phyloP scores from a whole-genome alignment of 768 basidiomycete species.

The Suillus hirtellus region DNA sequence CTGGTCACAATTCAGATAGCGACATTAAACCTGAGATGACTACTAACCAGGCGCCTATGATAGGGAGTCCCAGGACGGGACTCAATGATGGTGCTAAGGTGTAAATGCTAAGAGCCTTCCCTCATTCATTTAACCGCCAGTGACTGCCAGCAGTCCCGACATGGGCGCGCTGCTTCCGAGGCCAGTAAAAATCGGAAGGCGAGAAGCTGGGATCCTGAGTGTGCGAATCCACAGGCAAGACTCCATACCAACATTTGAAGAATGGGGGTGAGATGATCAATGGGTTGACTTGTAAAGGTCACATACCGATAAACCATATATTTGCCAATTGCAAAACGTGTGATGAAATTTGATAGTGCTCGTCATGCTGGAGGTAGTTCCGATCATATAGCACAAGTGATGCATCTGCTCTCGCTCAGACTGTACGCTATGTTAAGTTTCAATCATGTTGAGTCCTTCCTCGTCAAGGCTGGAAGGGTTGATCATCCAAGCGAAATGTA shows the following conservation, averaged over 20 bases:
- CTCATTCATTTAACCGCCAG: constrained; percentile 52
- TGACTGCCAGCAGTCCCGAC: constrained; percentile 51
- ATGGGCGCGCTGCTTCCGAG: constrained; percentile 74
- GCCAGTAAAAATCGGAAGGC: constrained; percentile 70
- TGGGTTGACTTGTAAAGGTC: not conserved
- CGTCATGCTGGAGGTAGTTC: too few species aligned
- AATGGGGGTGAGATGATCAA: not conserved
- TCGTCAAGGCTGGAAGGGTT: too few species aligned
- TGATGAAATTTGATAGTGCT: constrained; percentile 15
- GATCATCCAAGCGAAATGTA: not conserved
- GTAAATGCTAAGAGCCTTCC: constrained; percentile 62
- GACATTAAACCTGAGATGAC: not conserved
- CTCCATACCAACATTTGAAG: constrained; percentile 49
- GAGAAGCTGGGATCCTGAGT: constrained; percentile 56
- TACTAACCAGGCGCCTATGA: constrained; percentile 58
- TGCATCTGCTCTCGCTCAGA: too few species aligned
- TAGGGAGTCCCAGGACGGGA: constrained; percentile 64
- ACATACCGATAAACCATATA: constrained; percentile 60
- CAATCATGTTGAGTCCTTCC: too few species aligned
- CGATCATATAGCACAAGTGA: too few species aligned
- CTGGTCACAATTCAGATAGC: constrained; percentile 9
- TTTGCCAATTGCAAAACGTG: constrained; percentile 62
- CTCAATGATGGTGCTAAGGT: constrained; percentile 66
- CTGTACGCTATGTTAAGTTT: too few species aligned
- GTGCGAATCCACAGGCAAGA: constrained; percentile 62